A percentile compares a stretch with the other conserved stretches of the same genome.
phyloP scores from a whole-genome alignment of 208 protist species.

The Strigomonas culicis region DNA sequence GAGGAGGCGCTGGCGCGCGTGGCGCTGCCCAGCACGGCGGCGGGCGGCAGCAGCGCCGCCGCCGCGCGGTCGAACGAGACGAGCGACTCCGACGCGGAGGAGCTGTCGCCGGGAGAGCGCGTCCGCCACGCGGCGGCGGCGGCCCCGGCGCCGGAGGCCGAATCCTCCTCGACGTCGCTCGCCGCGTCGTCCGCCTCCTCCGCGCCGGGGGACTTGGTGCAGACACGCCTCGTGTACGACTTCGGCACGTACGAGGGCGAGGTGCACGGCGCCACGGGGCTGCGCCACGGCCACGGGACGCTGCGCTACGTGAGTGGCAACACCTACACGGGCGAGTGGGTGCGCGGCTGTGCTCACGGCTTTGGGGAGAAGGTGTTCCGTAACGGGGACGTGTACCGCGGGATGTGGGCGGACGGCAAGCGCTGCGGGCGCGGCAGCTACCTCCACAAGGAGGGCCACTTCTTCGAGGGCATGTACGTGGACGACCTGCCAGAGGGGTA shows the following conservation, averaged over 20 bases:
- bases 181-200: constrained; percentile 18
- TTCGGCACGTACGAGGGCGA: constrained; percentile 61
- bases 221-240: constrained; percentile 39
- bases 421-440: constrained; percentile 60
- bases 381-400: constrained; percentile 77
- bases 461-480: constrained; percentile 77
- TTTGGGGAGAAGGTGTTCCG: constrained; percentile 68
- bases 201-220: constrained; percentile 7
- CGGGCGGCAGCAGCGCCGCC: no score
- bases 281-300: constrained; percentile 59
- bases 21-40: no score
- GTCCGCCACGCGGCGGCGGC: not conserved
- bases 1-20: not conserved
- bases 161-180: constrained; percentile 13
- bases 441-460: constrained; percentile 48
- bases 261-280: constrained; percentile 39
- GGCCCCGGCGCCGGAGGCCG: not conserved
- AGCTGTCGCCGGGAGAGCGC: constrained; percentile 8
- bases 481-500: constrained; percentile 57
- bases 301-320: constrained; percentile 70
- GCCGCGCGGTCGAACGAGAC: no score
- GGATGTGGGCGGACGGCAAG: constrained; percentile 52
- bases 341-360: constrained; percentile 47
- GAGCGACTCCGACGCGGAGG: constrained; percentile 5
- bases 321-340: constrained; percentile 76